These are phyloP conservation scores for Asterochloris erici DNA, from an alignment of 139 green algal genomes.

Conservation along the genomic window DNA sequence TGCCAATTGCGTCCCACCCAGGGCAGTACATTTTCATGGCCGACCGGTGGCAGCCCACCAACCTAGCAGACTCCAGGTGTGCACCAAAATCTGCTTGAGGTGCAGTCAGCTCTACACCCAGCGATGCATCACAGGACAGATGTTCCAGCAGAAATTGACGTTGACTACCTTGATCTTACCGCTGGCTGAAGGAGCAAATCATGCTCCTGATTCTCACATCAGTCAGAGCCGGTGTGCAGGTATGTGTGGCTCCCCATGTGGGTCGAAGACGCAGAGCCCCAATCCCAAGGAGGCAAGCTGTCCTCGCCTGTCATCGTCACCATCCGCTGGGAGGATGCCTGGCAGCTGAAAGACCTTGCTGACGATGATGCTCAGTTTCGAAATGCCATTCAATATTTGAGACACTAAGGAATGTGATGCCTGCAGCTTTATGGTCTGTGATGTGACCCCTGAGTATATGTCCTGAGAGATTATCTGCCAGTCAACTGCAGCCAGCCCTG, in stretches of 20 bases:
- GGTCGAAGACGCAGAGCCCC: constrained; percentile 5
- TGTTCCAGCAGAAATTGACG: not conserved
- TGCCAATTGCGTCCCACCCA: constrained; percentile 9
- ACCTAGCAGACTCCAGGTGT: constrained; percentile 25
- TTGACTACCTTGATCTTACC: not conserved
- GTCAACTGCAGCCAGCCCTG: too few species aligned
- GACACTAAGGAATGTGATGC: too few species aligned
- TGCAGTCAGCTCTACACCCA: not conserved
- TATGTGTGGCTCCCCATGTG: constrained; percentile 40
- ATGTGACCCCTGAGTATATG: too few species aligned
- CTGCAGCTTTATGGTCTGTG: too few species aligned
- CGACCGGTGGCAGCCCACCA: constrained; percentile 23
- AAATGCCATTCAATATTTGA: too few species aligned
- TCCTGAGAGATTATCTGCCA: too few species aligned
- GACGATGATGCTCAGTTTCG: too few species aligned
- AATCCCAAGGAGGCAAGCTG: too few species aligned
- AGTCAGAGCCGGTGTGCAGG: constrained; percentile 3
- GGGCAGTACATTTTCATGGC: constrained; percentile 36
- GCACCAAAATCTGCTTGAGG: not conserved
- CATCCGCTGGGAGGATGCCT: too few species aligned
- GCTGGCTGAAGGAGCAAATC: not conserved
- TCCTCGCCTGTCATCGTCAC: too few species aligned
- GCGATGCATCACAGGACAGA: not conserved
- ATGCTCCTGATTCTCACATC: not conserved
- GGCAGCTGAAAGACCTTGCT: too few species aligned